These are phyloP conservation scores for Bertia moriformis DNA, from an alignment of 2,329 filamentous ascomycete genomes.

Conservation along the genomic window DNA sequence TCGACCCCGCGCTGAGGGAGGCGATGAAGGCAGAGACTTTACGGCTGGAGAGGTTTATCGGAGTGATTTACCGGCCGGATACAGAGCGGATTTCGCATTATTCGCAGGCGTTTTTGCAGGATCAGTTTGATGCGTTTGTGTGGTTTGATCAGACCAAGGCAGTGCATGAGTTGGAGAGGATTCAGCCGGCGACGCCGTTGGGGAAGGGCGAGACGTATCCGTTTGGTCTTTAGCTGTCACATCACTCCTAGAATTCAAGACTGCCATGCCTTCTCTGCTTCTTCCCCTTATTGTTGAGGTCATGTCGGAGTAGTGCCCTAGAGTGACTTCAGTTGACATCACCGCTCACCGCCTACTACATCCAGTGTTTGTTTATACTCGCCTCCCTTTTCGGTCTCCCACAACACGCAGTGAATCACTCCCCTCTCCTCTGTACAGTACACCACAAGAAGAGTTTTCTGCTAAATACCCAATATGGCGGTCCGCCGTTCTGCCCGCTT, in stretches of 20 bases:
- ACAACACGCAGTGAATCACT: no score
- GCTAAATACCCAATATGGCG: constrained; percentile 1
- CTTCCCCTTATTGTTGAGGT: no score
- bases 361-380: no score
- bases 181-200: constrained; percentile 24
- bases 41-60: constrained; percentile 33
- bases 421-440: no score
- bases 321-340: no score
- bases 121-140: constrained; percentile 31
- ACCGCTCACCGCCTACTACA: no score
- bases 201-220: constrained; percentile 32
- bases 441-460: no score
- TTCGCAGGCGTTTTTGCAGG: constrained; percentile 24
- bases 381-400: no score
- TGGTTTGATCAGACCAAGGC: constrained; percentile 32
- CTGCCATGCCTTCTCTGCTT: no score
- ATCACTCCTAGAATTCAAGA: not conserved
- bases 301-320: no score
- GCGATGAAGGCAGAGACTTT: constrained; percentile 15
- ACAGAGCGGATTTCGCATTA: constrained; percentile 33
- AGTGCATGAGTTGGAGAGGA: constrained; percentile 25
- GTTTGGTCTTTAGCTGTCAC: constrained; percentile 20
- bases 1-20: constrained; percentile 17
- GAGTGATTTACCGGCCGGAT: constrained; percentile 33
- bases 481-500: constrained; percentile 1